These are phyloP conservation scores for Clathrus columnatus DNA, from an alignment of 768 basidiomycete genomes.

Conservation along the genomic window DNA sequence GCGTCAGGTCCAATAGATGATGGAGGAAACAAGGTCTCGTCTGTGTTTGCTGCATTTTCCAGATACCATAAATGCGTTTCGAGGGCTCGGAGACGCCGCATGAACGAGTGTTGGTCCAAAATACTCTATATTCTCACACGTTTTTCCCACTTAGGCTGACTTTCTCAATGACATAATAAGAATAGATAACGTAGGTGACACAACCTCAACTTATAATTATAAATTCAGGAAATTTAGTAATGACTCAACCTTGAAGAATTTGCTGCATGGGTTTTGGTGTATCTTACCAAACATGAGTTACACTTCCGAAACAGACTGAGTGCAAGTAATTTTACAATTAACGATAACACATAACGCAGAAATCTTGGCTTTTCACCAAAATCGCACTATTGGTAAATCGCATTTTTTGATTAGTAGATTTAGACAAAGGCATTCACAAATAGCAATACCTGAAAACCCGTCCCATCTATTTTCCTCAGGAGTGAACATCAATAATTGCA, in stretches of 20 bases:
- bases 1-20: constrained; percentile 1
- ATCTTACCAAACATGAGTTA: too few relatives aligned
- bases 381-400: constrained; percentile 35
- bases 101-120: too few relatives aligned
- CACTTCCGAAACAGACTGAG: too few relatives aligned
- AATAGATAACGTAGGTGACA: too few relatives aligned
- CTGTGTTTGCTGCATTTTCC: neutral
- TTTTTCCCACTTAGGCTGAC: too few relatives aligned
- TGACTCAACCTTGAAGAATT: too few relatives aligned
- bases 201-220: too few relatives aligned
- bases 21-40: neutral
- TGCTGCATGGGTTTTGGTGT: too few relatives aligned
- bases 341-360: constrained; percentile 43
- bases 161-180: too few relatives aligned
- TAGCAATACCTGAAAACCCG: constrained; percentile 33
- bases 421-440: constrained; percentile 39
- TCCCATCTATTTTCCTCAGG: constrained; percentile 41
- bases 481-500: constrained; percentile 23
- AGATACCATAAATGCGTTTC: neutral
- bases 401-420: constrained; percentile 43
- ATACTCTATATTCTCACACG: too few relatives aligned
- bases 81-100: neutral
- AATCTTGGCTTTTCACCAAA: constrained; percentile 48
- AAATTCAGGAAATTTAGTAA: too few relatives aligned
- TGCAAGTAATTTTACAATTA: too few relatives aligned